These are phyloP conservation scores for Myriosclerotinia curreyana DNA, from an alignment of 2,329 filamentous ascomycete species.

Conservation along the genomic window DNA sequence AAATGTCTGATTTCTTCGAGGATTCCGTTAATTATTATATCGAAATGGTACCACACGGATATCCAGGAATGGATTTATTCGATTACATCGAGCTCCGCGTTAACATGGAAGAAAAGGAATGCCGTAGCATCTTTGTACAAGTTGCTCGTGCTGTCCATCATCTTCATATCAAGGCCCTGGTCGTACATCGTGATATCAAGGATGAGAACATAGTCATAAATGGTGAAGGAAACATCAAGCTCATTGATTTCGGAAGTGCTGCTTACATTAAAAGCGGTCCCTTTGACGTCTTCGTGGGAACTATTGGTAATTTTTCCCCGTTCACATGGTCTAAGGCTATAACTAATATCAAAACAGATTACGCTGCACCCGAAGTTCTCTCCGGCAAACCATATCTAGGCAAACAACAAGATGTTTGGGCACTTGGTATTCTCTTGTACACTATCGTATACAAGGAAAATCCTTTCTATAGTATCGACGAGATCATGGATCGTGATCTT, in stretches of 20 bases:
- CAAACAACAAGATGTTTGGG: constrained; percentile 98
- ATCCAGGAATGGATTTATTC: constrained; percentile 97
- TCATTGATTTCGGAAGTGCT: constrained; percentile 97
- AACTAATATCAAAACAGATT: constrained; percentile 59
- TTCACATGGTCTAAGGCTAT: not conserved
- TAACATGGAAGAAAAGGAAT: constrained; percentile 95
- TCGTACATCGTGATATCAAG: constrained; percentile 98
- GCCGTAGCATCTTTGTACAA: constrained; percentile 91
- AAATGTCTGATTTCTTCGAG: constrained; percentile 72
- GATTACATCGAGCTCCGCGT: constrained; percentile 96
- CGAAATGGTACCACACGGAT: constrained; percentile 91
- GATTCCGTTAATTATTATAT: constrained; percentile 96
- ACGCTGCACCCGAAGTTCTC: constrained; percentile 96
- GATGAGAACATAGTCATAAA: constrained; percentile 97
- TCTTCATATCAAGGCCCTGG: constrained; percentile 82
- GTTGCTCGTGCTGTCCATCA: constrained; percentile 88
- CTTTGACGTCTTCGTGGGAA: constrained; percentile 98
- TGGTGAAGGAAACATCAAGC: constrained; percentile 90
- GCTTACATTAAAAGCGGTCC: constrained; percentile 98
- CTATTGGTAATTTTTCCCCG: constrained; percentile 68
- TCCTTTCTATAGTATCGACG: constrained; percentile 97
- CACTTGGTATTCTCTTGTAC: constrained; percentile 92
- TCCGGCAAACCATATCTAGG: constrained; percentile 88
- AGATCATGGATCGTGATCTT: constrained; percentile 97
- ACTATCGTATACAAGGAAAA: constrained; percentile 99